These are phyloP conservation scores for Eucalyptus polybractea DNA, from an alignment of 345 rosid genomes.

Conservation along the genomic window DNA sequence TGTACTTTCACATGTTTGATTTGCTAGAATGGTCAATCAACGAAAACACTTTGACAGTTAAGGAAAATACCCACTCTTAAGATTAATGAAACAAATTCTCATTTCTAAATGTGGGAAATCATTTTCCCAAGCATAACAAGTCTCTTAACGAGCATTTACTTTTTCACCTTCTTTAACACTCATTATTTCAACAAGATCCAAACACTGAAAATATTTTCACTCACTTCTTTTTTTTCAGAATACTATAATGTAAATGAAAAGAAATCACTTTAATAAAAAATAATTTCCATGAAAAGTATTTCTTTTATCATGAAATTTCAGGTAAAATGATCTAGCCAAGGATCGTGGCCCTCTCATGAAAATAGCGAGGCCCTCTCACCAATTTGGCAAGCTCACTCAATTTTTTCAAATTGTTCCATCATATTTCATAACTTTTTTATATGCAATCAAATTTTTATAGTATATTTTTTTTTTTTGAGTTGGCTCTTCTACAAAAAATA, in stretches of 20 bases:
- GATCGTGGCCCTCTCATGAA: neutral
- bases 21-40: neutral
- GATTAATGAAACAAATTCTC: neutral
- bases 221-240: neutral
- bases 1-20: neutral
- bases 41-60: accelerated
- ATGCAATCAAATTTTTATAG: neutral
- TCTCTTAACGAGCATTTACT: neutral
- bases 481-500: neutral
- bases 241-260: neutral
- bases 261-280: neutral
- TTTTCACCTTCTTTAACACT: neutral
- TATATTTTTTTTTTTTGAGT: neutral
- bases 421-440: neutral
- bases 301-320: neutral
- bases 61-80: neutral
- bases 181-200: neutral
- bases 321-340: neutral
- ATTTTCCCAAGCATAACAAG: neutral
- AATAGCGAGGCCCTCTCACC: neutral
- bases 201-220: neutral
- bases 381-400: neutral
- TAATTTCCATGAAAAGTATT: neutral
- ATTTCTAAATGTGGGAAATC: neutral
- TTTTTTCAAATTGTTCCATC: neutral